Conservation (phyloP, 192 early-diverging fungal species). For the Backusella psychrophila region DNA sequence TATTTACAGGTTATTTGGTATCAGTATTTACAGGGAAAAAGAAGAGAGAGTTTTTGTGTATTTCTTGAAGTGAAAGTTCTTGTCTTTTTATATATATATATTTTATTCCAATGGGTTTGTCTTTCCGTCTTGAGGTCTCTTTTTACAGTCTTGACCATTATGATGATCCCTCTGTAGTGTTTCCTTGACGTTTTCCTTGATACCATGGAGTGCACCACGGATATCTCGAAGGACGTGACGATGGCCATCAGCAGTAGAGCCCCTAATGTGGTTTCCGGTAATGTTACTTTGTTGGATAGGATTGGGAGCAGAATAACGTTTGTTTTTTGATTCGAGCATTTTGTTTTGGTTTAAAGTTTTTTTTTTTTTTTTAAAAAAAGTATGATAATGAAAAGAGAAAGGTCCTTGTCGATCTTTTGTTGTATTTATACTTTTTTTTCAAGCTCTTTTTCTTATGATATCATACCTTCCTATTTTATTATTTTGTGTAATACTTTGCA, state of each 20-base stretch:
- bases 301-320: neutral
- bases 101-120: neutral
- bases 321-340: neutral
- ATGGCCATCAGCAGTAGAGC: neutral
- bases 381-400: neutral
- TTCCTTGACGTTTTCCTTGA: constrained; percentile 3
- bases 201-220: neutral
- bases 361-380: neutral
- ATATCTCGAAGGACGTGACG: neutral
- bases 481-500: neutral
- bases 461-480: neutral
- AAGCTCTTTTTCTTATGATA: neutral
- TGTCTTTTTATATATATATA: neutral
- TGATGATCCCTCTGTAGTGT: neutral
- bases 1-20: neutral
- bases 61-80: neutral
- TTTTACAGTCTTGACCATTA: neutral
- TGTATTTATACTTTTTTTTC: constrained; percentile 1
- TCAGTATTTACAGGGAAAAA: neutral
- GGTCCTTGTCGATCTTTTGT: neutral
- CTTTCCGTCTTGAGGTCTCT: neutral
- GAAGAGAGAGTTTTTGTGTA: neutral
- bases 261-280: neutral
- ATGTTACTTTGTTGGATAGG: neutral
- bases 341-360: neutral